These are phyloP conservation scores for Hypoxylon rubiginosum DNA, from an alignment of 2,329 filamentous ascomycete genomes.

Conservation along the genomic window DNA sequence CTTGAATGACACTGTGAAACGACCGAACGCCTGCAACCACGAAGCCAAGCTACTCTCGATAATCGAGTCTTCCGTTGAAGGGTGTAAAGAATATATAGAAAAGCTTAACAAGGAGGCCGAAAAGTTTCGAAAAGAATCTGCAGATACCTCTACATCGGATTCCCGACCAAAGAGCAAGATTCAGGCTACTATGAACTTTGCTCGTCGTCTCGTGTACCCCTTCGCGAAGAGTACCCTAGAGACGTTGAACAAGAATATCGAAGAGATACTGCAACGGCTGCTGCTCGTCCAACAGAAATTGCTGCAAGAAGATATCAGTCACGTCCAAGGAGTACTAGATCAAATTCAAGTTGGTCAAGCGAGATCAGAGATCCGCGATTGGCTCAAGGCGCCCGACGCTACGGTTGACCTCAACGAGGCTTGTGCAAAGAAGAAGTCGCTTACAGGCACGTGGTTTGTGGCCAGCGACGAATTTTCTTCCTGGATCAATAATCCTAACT, in stretches of 20 bases:
- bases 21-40: neutral
- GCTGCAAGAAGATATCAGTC: neutral
- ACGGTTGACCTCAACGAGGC: conserved; percentile 52
- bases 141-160: neutral
- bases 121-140: neutral
- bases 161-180: neutral
- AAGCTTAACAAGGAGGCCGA: neutral
- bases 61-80: neutral
- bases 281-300: neutral
- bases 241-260: neutral
- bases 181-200: too few relatives aligned
- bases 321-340: neutral
- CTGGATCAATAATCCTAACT: conserved; percentile 48
- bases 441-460: conserved; percentile 55
- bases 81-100: neutral
- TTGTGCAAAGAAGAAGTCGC: conserved; percentile 50
- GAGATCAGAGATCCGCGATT: conserved; percentile 46
- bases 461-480: conserved; percentile 1
- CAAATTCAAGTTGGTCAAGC: conserved; percentile 36
- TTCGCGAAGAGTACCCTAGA: neutral
- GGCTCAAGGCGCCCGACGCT: conserved; percentile 56
- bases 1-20: neutral
- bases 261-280: neutral
- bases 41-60: neutral
- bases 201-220: neutral